Base-by-base conservation (phyloP, 1,284 basidiomycete genomes). In the Cronartium quercuum region DNA sequence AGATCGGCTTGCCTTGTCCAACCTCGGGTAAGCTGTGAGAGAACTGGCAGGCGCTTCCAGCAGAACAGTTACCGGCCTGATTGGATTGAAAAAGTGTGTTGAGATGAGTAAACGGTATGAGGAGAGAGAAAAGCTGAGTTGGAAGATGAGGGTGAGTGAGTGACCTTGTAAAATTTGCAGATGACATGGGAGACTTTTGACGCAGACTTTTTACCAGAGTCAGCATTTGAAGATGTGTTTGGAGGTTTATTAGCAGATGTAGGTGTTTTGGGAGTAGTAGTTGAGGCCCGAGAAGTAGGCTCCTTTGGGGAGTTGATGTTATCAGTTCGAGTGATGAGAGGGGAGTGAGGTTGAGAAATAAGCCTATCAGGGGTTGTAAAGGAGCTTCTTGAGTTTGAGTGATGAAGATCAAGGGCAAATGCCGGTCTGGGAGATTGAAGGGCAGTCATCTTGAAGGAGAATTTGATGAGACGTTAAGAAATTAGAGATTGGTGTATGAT, bases 121-220 rank as follows among this genome's bases (percentile, higher is more conserved):
- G 37, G 15, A 24, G 66, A 41, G 47, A 6, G 18, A 58, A 51
- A 38, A 55, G 42, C 37, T 21, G 60, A 38, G 13, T 9, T 21
- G 15, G 34, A 57, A 67, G 21, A 51, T 6, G 47, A 38, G 13
- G 42, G 37, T 29, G 35, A 42, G 15, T 2, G 3, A 61, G 12
- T 42, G 21, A 91, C 90, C 82, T 90, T 92, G 88, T 90, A 97
- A 87, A 98, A 98, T 84, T 96, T 93, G 86, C 95, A 98, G 2
- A 94, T 94, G 35, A 98, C 95, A 85, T 97, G 94, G 12, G 91
- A 92, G 70, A 98, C 70, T 29, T 74, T 74, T 29, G 70, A 74
- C 6, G 42, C 40, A 5, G 70, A 66, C 44, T 74, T 74, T 74
- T 74, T 74, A 35, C 21, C 6, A 4, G 58, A 35, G 12, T 60